Conservation (phyloP, 768 basidiomycete genomes). For the Lactarius tabidus region DNA sequence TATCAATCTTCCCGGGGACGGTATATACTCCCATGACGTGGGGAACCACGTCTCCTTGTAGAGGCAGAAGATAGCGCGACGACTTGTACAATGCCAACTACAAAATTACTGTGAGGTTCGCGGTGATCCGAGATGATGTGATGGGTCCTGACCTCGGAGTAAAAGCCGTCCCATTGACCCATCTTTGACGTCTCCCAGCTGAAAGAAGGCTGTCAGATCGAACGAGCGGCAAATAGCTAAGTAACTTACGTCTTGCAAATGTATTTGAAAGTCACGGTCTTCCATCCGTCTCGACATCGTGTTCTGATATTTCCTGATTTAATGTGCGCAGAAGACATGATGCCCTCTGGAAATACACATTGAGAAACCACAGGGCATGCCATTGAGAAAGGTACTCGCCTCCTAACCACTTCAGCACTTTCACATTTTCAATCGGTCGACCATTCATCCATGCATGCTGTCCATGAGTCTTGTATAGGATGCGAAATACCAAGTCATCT, state of each 20-base stretch:
- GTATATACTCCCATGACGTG: slow-evolving; percentile 48
- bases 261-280: slow-evolving; percentile 10
- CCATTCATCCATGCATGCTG: slow-evolving; percentile 22
- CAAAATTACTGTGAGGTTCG: background rate
- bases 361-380: background rate
- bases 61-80: slow-evolving; percentile 41
- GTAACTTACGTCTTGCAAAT: slow-evolving; percentile 20
- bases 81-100: slow-evolving; percentile 53
- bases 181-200: slow-evolving; percentile 36
- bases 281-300: slow-evolving; percentile 1
- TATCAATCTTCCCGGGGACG: slow-evolving; percentile 37
- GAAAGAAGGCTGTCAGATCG: background rate
- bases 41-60: slow-evolving; percentile 54
- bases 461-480: slow-evolving; percentile 22
- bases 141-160: slow-evolving; percentile 35
- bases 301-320: slow-evolving; percentile 13
- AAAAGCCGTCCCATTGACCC: slow-evolving; percentile 39
- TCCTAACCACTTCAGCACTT: slow-evolving; percentile 17
- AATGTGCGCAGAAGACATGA: slow-evolving; percentile 22
- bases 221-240: background rate
- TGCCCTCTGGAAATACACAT: slow-evolving; percentile 12
- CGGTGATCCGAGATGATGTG: background rate
- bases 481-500: slow-evolving; percentile 14
- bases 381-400: background rate
- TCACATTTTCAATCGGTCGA: slow-evolving; percentile 15